phyloP scores from a whole-genome alignment of 192 early-diverging fungal species.

The Geranomyces variabilis region DNA sequence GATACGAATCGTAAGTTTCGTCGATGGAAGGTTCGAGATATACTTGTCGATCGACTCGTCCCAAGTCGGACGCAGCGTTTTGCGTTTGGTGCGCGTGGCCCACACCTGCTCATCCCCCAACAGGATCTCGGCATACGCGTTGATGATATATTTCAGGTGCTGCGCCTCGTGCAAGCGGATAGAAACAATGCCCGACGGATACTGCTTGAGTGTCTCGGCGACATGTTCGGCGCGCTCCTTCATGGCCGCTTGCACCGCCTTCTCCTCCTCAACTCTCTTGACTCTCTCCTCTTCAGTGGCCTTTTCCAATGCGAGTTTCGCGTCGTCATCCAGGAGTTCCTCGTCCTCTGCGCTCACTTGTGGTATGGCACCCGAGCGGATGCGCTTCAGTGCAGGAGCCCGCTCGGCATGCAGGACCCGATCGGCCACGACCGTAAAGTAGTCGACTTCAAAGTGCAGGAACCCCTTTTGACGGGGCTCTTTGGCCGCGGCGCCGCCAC shows the following conservation, averaged over 20 bases:
- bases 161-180: slow-evolving; percentile 52
- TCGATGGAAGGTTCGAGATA: slow-evolving; percentile 25
- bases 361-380: neutral
- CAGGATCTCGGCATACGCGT: slow-evolving; percentile 49
- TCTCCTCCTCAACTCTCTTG: neutral
- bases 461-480: slow-evolving; percentile 40
- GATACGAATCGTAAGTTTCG: slow-evolving; percentile 15
- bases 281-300: neutral
- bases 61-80: slow-evolving; percentile 33
- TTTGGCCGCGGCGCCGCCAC: neutral
- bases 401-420: slow-evolving; percentile 30
- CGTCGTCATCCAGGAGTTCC: neutral
- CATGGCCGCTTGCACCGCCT: slow-evolving; percentile 9
- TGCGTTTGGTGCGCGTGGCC: slow-evolving; percentile 39
- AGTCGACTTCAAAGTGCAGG: slow-evolving; percentile 42
- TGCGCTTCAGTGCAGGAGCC: neutral
- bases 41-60: slow-evolving; percentile 42
- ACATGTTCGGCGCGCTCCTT: slow-evolving; percentile 15
- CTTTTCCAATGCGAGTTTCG: neutral
- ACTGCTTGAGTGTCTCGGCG: slow-evolving; percentile 8
- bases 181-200: slow-evolving; percentile 58
- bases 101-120: slow-evolving; percentile 50
- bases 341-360: neutral
- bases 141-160: slow-evolving; percentile 23
- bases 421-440: slow-evolving; percentile 26